These are phyloP conservation scores for Hanseniaspora gamundiae DNA, from an alignment of 1,139 yeast species.

Conservation along the genomic window DNA sequence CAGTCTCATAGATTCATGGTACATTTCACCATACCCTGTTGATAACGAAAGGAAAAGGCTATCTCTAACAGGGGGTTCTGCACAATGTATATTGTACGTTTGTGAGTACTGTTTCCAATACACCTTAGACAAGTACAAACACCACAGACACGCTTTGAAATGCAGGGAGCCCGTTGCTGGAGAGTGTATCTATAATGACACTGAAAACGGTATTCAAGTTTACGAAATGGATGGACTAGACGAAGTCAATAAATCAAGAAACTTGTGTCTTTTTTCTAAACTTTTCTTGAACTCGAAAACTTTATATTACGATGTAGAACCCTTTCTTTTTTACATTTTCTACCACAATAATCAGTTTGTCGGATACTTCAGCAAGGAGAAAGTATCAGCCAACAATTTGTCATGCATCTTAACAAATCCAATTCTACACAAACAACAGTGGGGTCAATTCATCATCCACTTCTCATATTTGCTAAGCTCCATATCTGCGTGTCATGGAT, in stretches of 20 bases:
- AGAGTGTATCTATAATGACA: constrained; percentile 1
- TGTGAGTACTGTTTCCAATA: constrained; percentile 84
- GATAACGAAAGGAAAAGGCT: constrained; percentile 33
- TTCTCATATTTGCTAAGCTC: constrained; percentile 67
- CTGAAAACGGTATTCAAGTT: constrained; percentile 31
- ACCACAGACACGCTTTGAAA: constrained; percentile 59
- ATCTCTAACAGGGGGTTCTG: background rate
- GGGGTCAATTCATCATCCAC: constrained; percentile 79
- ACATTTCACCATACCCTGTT: constrained; percentile 86
- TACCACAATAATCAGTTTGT: constrained; percentile 50
- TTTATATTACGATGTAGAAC: constrained; percentile 87
- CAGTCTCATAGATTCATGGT: constrained; percentile 55
- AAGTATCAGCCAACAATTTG: constrained; percentile 64
- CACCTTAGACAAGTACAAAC: constrained; percentile 57
- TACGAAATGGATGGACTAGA: constrained; percentile 93
- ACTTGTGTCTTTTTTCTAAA: constrained; percentile 79
- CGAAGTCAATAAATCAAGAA: constrained; percentile 74
- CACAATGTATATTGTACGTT: constrained; percentile 41
- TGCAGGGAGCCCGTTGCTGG: constrained; percentile 36
- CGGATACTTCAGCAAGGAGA: constrained; percentile 90
- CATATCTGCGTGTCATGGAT: constrained; percentile 68
- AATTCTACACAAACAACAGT: constrained; percentile 76
- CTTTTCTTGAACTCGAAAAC: constrained; percentile 84
- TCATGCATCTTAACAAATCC: constrained; percentile 89
- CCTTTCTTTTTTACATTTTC: constrained; percentile 77